A percentile compares a stretch with the other conserved stretches of the same genome.
Evolutionary conservation across 2,329 filamentous ascomycete species (phyloP).

Genomic region (Pestalotiopsis sp.): DNA sequence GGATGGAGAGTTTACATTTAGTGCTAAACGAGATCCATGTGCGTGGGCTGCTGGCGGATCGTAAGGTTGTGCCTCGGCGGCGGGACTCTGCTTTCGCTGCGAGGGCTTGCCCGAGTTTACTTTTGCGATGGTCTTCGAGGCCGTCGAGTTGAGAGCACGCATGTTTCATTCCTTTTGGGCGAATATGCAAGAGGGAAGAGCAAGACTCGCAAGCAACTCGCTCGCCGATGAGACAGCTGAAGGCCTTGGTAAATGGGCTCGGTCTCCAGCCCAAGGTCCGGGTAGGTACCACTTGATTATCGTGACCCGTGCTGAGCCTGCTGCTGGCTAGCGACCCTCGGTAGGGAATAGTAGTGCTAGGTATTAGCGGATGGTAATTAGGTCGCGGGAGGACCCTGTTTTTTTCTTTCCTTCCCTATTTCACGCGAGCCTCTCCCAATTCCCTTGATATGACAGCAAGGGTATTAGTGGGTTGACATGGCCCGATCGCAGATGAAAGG

Average conservation of each 20-base stretch:
- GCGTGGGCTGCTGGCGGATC: background rate
- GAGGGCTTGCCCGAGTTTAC: background rate
- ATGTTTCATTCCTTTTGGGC: constrained; percentile 1
- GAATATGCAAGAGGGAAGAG: background rate
- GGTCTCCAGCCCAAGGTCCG: background rate
- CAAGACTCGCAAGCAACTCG: background rate
- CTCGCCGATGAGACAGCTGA: background rate
- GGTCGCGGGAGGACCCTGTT: background rate
- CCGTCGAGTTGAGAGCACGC: constrained; percentile 9
- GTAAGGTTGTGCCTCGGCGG: background rate
- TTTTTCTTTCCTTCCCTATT: background rate
- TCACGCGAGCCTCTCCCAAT: background rate
- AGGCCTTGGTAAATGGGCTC: background rate
- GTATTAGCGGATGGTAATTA: background rate
- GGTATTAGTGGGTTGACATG: constrained; percentile 6
- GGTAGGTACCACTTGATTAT: background rate
- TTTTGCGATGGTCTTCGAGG: background rate
- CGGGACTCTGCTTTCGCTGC: constrained; percentile 1
- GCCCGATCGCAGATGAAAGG: constrained; percentile 5
- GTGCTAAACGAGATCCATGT: constrained; percentile 2
- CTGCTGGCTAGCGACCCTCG: background rate
- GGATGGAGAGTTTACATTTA: background rate
- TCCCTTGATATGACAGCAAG: constrained; percentile 1
- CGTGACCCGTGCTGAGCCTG: background rate
- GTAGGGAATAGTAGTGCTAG: background rate